Evolutionary conservation across 306 rosid genomes (phyloP).

Genomic region (Chamaecrista fasciculata): DNA sequence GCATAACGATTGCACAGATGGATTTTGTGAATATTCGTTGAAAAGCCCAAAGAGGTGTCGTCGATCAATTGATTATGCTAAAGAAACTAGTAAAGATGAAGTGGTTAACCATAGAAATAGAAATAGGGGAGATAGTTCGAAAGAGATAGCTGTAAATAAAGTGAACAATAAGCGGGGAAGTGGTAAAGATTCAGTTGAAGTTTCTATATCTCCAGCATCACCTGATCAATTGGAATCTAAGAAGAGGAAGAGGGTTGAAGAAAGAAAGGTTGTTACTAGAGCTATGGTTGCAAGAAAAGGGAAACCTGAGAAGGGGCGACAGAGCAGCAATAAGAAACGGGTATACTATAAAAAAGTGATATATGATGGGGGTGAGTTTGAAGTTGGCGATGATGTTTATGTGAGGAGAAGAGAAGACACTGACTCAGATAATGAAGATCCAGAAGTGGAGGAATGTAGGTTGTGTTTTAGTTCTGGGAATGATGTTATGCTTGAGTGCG

Average conservation of each 20-base stretch:
- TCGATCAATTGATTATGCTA: constrained; percentile 20
- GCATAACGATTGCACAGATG: neutral
- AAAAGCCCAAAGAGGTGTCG: constrained; percentile 22
- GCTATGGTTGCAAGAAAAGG: constrained; percentile 36
- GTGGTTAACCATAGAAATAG: neutral
- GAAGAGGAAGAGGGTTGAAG: constrained; percentile 51
- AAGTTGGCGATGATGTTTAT: constrained; percentile 67
- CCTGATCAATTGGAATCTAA: constrained; percentile 48
- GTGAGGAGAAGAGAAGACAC: constrained; percentile 80
- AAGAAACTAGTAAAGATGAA: neutral
- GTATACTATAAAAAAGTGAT: constrained; percentile 67
- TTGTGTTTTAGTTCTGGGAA: constrained; percentile 60
- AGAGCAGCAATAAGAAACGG: constrained; percentile 31
- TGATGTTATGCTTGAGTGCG: constrained; percentile 83
- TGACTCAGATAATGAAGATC: constrained; percentile 62
- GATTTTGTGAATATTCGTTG: neutral
- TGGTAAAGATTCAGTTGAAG: constrained; percentile 26
- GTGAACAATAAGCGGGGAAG: constrained; percentile 17
- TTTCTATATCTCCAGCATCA: constrained; percentile 43
- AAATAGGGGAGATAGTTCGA: neutral
- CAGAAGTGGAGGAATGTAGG: constrained; percentile 71
- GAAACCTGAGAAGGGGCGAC: constrained; percentile 22
- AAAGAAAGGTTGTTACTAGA: constrained; percentile 43
- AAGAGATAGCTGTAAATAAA: neutral
- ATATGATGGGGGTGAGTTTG: constrained; percentile 85